Evolutionary conservation across 495 filamentous ascomycete genomes (phyloP), one percentile per base, ranked within the genome.

Genomic region (Penicillium parvum): DNA sequence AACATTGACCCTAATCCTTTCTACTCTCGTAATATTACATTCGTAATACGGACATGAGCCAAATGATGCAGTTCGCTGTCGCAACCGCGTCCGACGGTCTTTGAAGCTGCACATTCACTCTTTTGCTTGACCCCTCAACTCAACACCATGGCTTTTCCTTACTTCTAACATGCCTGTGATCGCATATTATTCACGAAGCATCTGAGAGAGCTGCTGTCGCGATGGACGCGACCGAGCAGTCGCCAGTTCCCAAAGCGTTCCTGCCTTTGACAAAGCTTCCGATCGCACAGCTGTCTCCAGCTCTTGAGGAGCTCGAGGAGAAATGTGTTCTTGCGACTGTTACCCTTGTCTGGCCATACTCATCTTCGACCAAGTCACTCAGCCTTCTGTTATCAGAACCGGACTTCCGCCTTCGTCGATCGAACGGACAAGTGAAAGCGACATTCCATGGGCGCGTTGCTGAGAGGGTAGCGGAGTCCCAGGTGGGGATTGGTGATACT

Each of bases 301-400:
- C 58, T 18, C 57, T 72, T 37, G 51, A 68, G 26, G 25, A 57
- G 17, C 29, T 49, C 4, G 50, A 60, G 7, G 39, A 49, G 5
- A 61, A 57, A 33, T 66, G 64, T n/a, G 68, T 89, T 19, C 63
- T 68, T 37, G 90, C 83, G 10, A 72, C 88, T 1, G 81, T 96
- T 23, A 87, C 85, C 4, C 79, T 98, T 12, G 78, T 89, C 32
- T 96, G 92, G 91, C 92, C 92, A 0, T 98, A 86, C 63, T 95
- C 85, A 23, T 82, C 82, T 5, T 83, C 86, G 10, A 82, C 75
- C 5, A 72, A 74, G 27, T 81, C 79, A 7, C 66, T 87, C 48
- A 81, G 88, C 36, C 77, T 98, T 21, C 76, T 89, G 2, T 74
- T 96, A 4, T 84, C 85, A 8, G 92, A 96, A 42, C 81, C 84